A percentile compares a stretch with the other conserved stretches of the same genome.
Conservation (phyloP, 805 yeast genomes). For the Trichomonascus vanleenenianus region DNA sequence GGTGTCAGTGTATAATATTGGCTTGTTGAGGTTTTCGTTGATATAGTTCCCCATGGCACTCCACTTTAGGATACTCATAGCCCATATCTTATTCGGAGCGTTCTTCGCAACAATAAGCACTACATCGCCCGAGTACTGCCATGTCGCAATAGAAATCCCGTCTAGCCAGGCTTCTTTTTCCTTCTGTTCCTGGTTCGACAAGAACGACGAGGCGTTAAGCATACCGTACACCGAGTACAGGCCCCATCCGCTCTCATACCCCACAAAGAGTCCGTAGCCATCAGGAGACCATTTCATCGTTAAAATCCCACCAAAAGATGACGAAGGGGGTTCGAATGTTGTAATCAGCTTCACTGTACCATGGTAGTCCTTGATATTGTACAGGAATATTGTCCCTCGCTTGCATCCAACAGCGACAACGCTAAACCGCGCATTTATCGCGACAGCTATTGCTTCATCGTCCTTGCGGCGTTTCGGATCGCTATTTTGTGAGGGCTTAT, state of each 20-base stretch:
- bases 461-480: not conserved
- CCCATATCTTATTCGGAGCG: slow-evolving; percentile 14
- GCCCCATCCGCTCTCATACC: slow-evolving; percentile 40
- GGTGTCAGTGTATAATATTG: slow-evolving; percentile 36
- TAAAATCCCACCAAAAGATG: slow-evolving; percentile 20
- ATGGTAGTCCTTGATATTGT: slow-evolving; percentile 32
- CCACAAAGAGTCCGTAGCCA: slow-evolving; percentile 28
- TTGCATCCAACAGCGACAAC: slow-evolving; percentile 34
- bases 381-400: slow-evolving; percentile 32
- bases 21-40: slow-evolving; percentile 32
- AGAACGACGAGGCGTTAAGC: slow-evolving; percentile 34
- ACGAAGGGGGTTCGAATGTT: slow-evolving; percentile 24
- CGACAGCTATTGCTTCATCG: slow-evolving; percentile 21
- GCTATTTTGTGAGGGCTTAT: slow-evolving; percentile 4
- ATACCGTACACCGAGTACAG: slow-evolving; percentile 42
- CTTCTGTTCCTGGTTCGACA: slow-evolving; percentile 19
- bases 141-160: slow-evolving; percentile 24
- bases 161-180: slow-evolving; percentile 19
- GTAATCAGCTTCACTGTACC: slow-evolving; percentile 27
- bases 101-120: slow-evolving; percentile 27
- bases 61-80: slow-evolving; percentile 26
- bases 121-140: slow-evolving; percentile 32
- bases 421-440: slow-evolving; percentile 36
- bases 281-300: slow-evolving; percentile 32
- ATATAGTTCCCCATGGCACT: slow-evolving; percentile 20